phyloP scores from a whole-genome alignment of 139 green algal species.

The Closterium sp. region DNA sequence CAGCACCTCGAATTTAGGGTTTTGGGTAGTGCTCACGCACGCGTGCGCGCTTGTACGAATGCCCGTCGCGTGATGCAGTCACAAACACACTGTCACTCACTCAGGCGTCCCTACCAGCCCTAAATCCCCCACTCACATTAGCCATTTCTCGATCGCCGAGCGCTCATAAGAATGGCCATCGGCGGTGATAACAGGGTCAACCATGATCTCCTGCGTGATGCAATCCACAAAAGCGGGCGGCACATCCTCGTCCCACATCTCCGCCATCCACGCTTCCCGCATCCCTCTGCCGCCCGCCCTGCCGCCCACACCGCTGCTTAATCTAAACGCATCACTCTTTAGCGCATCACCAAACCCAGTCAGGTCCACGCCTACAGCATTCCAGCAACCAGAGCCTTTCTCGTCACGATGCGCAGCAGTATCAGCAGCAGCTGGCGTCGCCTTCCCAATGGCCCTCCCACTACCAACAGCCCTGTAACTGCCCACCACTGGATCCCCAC shows the following conservation, averaged over 20 bases:
- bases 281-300: background rate
- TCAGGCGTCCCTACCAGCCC: background rate
- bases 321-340: background rate
- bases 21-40: too few relatives aligned
- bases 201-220: constrained; percentile 26
- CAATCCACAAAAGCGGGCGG: constrained; percentile 20
- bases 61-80: too few relatives aligned
- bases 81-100: background rate
- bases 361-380: background rate
- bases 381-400: background rate
- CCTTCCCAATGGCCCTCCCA: too few relatives aligned
- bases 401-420: too few relatives aligned
- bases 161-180: constrained; percentile 1
- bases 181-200: constrained; percentile 6
- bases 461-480: too few relatives aligned
- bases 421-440: too few relatives aligned
- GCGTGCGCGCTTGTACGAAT: background rate
- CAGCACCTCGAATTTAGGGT: too few relatives aligned
- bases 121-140: background rate
- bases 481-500: too few relatives aligned
- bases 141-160: background rate
- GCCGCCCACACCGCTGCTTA: background rate
- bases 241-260: background rate
- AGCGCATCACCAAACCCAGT: background rate
- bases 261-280: background rate